phyloP scores from a whole-genome alignment of 2,329 filamentous ascomycete genomes.

The Venturia asperata region DNA sequence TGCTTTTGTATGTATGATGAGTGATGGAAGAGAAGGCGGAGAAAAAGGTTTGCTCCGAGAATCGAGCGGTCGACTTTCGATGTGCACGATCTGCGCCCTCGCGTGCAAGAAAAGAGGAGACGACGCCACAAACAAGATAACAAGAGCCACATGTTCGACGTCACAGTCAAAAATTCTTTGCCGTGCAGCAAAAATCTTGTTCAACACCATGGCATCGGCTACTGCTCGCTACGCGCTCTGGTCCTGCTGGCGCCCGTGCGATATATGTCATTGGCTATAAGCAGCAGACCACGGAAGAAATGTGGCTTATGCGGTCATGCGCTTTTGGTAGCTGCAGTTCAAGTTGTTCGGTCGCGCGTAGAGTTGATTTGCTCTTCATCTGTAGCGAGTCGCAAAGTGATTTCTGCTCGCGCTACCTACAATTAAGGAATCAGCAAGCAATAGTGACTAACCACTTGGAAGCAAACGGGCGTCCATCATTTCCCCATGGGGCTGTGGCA shows the following conservation, averaged over 20 bases:
- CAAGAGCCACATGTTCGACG: neutral
- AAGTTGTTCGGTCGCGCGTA: neutral
- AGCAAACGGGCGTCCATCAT: neutral
- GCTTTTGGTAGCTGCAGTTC: neutral
- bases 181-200: neutral
- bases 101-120: neutral
- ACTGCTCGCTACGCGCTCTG: neutral
- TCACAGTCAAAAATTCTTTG: neutral
- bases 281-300: neutral
- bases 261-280: neutral
- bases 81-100: neutral
- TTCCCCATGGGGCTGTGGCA: neutral
- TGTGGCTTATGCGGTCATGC: constrained; percentile 9
- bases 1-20: no score
- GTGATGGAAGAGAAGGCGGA: no score
- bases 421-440: neutral
- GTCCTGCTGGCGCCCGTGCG: neutral
- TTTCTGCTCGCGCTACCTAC: constrained; percentile 1
- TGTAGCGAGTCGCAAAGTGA: neutral
- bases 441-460: neutral
- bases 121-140: no score
- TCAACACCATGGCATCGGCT: neutral
- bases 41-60: neutral
- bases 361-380: neutral
- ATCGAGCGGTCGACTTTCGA: neutral